A percentile compares a stretch with the other conserved stretches of the same genome.
phyloP scores from a whole-genome alignment of 805 yeast genomes.

The Barnettozyma sucrosica region DNA sequence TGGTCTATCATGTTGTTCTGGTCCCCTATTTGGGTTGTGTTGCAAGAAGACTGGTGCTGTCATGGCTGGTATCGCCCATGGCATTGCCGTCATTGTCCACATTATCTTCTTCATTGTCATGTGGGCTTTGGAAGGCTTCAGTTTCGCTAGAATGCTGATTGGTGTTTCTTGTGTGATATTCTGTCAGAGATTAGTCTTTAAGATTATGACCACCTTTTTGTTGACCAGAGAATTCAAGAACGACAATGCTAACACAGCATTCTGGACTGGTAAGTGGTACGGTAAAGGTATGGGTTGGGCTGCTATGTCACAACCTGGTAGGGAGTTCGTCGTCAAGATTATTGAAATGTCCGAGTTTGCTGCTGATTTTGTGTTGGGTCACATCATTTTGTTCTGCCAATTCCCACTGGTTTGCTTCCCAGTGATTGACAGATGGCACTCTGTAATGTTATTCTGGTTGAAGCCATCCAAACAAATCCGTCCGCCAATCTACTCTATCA shows the following conservation, averaged over 20 bases:
- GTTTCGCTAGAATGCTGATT: constrained; percentile 76
- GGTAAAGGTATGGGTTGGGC: constrained; percentile 88
- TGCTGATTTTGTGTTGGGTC: constrained; percentile 94
- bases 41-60: constrained; percentile 97
- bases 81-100: constrained; percentile 85
- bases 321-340: constrained; percentile 92
- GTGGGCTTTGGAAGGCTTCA: constrained; percentile 97
- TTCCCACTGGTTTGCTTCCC: constrained; percentile 85
- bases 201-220: constrained; percentile 68
- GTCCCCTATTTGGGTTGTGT: constrained; percentile 90
- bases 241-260: constrained; percentile 92
- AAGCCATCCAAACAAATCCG: constrained; percentile 95
- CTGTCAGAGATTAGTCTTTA: constrained; percentile 83
- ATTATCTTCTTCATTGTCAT: constrained; percentile 84
- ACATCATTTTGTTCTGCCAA: constrained; percentile 78
- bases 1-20: constrained; percentile 92
- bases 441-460: constrained; percentile 98
- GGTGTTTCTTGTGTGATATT: constrained; percentile 83
- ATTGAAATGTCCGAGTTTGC: constrained; percentile 94
- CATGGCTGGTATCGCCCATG: constrained; percentile 93
- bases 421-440: constrained; percentile 93
- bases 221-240: constrained; percentile 95
- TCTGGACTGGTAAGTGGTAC: constrained; percentile 99
- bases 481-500: constrained; percentile 95
- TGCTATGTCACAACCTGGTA: constrained; percentile 92